These are phyloP conservation scores for Gaertneriomyces semiglobifer DNA, from an alignment of 192 early-diverging fungal species.

Conservation along the genomic window DNA sequence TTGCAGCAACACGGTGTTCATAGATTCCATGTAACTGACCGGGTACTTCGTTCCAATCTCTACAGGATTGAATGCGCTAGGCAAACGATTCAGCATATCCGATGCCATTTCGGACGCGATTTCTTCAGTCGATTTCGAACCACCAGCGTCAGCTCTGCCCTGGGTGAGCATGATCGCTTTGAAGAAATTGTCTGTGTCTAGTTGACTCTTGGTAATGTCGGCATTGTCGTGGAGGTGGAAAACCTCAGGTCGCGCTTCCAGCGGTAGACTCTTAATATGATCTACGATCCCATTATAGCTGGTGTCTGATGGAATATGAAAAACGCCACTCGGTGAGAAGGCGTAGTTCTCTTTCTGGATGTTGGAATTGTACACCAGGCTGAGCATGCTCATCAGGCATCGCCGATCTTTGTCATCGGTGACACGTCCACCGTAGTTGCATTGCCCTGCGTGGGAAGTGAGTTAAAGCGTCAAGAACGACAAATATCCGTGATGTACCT, in stretches of 20 bases:
- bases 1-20: conserved; percentile 63
- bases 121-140: conserved; percentile 50
- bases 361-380: conserved; percentile 48
- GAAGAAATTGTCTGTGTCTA: conserved; percentile 59
- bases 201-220: conserved; percentile 58
- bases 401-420: conserved; percentile 63
- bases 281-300: conserved; percentile 43
- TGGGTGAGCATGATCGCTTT: conserved; percentile 52
- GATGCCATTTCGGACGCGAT: conserved; percentile 52
- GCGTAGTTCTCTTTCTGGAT: conserved; percentile 42
- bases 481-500: conserved; percentile 30
- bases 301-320: conserved; percentile 44
- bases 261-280: conserved; percentile 51
- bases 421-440: conserved; percentile 60
- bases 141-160: conserved; percentile 40
- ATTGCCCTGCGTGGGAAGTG: conserved; percentile 40
- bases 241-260: conserved; percentile 57
- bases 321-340: conserved; percentile 47
- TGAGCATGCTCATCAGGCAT: conserved; percentile 44
- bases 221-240: conserved; percentile 63
- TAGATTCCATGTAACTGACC: conserved; percentile 56
- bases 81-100: conserved; percentile 54
- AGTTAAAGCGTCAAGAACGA: conserved; percentile 25
- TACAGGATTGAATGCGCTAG: conserved; percentile 45
- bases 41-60: conserved; percentile 51